These are phyloP conservation scores for Calvatia gigantea DNA, from an alignment of 768 basidiomycete species.

Conservation along the genomic window DNA sequence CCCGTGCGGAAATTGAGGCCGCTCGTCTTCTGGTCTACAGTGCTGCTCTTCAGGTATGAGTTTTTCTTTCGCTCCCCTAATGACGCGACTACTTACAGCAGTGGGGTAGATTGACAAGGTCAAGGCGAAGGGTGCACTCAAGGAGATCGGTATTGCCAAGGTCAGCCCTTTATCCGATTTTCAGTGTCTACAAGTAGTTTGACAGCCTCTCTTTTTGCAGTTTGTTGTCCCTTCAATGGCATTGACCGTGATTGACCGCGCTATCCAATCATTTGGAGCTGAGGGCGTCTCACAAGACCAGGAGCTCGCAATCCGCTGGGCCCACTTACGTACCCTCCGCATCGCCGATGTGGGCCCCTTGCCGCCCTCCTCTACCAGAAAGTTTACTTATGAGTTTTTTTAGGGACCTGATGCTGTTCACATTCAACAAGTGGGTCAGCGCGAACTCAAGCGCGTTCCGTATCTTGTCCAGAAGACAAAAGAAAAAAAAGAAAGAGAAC, in stretches of 20 bases:
- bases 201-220: constrained; percentile 37
- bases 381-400: constrained; percentile 6
- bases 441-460: constrained; percentile 79
- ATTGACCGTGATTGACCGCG: constrained; percentile 83
- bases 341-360: constrained; percentile 69
- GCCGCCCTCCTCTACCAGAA: constrained; percentile 1
- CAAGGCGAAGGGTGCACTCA: constrained; percentile 90
- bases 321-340: constrained; percentile 81
- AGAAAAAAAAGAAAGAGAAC: constrained; percentile 60
- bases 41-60: constrained; percentile 76
- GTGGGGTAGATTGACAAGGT: constrained; percentile 74
- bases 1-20: constrained; percentile 89
- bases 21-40: constrained; percentile 86
- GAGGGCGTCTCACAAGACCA: constrained; percentile 93
- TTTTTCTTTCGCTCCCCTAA: neutral
- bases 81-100: neutral
- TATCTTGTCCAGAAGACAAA: constrained; percentile 50
- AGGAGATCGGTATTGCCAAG: constrained; percentile 98
- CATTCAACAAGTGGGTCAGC: constrained; percentile 90
- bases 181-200: neutral
- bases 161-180: constrained; percentile 33
- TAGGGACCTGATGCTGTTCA: constrained; percentile 89
- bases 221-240: constrained; percentile 95
- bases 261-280: constrained; percentile 95
- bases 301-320: constrained; percentile 73